Evolutionary conservation across 2,329 filamentous ascomycete species (phyloP), one percentile per base, ranked within the genome.

Genomic region (Nemania abortiva): DNA sequence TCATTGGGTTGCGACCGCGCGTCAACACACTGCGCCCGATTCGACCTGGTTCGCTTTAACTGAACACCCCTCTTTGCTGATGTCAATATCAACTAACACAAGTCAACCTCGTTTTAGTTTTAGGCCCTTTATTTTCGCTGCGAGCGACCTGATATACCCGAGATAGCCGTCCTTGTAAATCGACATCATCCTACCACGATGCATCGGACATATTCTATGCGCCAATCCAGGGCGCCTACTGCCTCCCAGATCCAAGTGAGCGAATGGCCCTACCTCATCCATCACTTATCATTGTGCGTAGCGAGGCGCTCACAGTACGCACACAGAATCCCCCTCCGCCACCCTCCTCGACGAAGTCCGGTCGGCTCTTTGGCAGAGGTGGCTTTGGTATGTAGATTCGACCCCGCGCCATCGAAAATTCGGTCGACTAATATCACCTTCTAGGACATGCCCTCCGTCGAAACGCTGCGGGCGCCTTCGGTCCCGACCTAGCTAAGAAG

Each of bases 201-300:
- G 95, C 96, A 99, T 89, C 94, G 95, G 82, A 98, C 96, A 74
- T 99, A 98, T 83, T 97, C 94, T 78, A 97, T 98, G 96, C 95
- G 96, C 91, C 92, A 97, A 84, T 92, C 93, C 83, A 91, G 96
- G 88, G 94, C 94, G 83, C 96, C 96, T 57, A 99, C 96, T 74
- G 96, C 96, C 79, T 97, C 94, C 79, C 87, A 89, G 79, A 84
- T 90, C 54, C 87, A 89, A 81, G 87, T 89, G 78, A 70, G 82
- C 71, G 42, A 54, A 68, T 64, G 53, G 9, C 13, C 22, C 64
- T 61, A 52, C 56, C 29, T 45, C 45, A 18, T 39, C 27, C n/a
- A n/a, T 24, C 11, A 11, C 22, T 0, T 27, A 27, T 5, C 22
- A 6, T 18, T 49, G 9, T 57, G 52, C 22, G 50, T 47, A 52